Evolutionary conservation across 345 rosid genomes (phyloP), one percentile per base, ranked within the genome.

Genomic region (Clarkia xantiana): DNA sequence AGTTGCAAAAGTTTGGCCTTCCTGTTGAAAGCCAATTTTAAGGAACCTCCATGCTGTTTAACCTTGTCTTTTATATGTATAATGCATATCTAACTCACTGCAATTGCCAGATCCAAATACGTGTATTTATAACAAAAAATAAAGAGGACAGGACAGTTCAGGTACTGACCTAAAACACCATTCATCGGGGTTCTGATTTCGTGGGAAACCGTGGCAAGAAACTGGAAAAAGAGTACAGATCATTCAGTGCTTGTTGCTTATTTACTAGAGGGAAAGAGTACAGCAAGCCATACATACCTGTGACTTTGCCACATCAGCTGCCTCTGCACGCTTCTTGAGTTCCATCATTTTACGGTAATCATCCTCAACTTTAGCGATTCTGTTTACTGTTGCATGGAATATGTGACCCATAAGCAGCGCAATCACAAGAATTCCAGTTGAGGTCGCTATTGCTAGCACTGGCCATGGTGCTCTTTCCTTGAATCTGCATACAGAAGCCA

Each of bases 121-220:
- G 36, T 5, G 8, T 29, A 5, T 5, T 29, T 13, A 15, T 23
- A 47, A 14, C 16, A 48, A 10, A 16, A 29, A 7, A n/a, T n/a
- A n/a, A 49, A 14, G 11, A 20, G 40, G 18, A 49, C 9, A 14
- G 2, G 38, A 34, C 1, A 14, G 14, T 51, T 46, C 54, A 36
- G 25, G 52, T 56, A 67, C 94, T 77, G 64, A 85, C 97, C 97
- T 54, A 90, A 75, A 66, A 90, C 95, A 62, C 97, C 97, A 62
- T 90, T 90, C 95, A 90, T 86, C 38, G 95, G 97, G 62, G 97
- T 90, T 67, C 97, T 72, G 66, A 90, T 90, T 79, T 90, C 97
- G 57, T 90, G 97, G 44, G 97, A 90, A 65, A 90, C 95, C 7
- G 97, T 90, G 56, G 97, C 97, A 64, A 90, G 97, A 68, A 90